Evolutionary conservation across 352 stramenopile species (phyloP).

Genomic region (Phytopythium aichiense): DNA sequence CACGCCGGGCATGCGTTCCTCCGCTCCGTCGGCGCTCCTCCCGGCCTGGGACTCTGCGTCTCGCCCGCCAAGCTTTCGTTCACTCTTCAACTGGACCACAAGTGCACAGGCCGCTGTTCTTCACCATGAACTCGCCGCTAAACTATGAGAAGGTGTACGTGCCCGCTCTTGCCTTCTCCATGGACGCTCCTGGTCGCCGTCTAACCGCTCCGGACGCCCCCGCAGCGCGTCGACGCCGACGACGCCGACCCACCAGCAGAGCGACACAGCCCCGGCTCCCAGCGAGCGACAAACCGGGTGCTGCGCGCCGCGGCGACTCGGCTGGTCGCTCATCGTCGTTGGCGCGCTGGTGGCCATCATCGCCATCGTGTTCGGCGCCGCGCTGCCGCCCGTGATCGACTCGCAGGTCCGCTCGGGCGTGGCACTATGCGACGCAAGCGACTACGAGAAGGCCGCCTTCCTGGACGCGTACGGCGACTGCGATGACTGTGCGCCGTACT

Average conservation of each 20-base stretch:
- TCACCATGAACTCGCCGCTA: constrained; percentile 1
- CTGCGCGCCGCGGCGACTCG: constrained; percentile 26
- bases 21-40: no score
- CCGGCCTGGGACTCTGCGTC: no score
- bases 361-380: constrained; percentile 37
- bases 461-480: constrained; percentile 52
- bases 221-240: background rate
- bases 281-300: no score
- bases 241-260: constrained; percentile 1
- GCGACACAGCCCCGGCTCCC: constrained; percentile 11
- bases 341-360: constrained; percentile 30
- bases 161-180: no score
- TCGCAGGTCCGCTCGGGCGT: constrained; percentile 35
- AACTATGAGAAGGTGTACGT: constrained; percentile 6
- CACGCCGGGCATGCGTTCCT: no score
- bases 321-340: constrained; percentile 26
- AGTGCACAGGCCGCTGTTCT: background rate
- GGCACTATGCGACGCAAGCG: constrained; percentile 30
- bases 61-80: background rate
- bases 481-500: constrained; percentile 51
- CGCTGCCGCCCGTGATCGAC: constrained; percentile 32
- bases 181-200: no score
- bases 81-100: background rate
- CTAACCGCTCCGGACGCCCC: no score
- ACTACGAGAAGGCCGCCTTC: constrained; percentile 29